Percentiles rank a stretch among this genome's conserved stretches.
phyloP scores from a whole-genome alignment of 2,329 filamentous ascomycete genomes.

The Botrytis cinerea region DNA sequence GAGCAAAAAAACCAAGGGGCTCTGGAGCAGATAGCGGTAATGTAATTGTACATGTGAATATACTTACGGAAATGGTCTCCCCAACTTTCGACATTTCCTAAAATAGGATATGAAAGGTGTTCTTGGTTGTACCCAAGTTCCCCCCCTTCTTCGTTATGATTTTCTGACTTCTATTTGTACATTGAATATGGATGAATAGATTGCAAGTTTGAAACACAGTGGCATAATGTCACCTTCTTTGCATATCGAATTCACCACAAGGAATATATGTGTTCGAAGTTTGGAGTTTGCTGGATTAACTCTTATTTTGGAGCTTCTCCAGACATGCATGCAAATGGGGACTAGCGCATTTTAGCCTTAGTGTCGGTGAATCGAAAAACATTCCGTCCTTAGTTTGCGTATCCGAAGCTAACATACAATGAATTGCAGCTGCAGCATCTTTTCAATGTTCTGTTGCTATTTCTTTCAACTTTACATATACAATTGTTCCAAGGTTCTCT shows the following conservation, averaged over 20 bases:
- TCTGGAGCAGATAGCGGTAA: not conserved
- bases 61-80: slow-evolving; percentile 24
- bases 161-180: slow-evolving; percentile 6
- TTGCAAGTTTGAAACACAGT: slow-evolving; percentile 8
- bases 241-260: slow-evolving; percentile 2
- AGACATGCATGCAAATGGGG: slow-evolving; percentile 1
- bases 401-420: slow-evolving; percentile 3
- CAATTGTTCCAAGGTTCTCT: not conserved
- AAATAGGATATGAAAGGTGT: slow-evolving; percentile 21
- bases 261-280: not conserved
- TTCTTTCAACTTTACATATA: slow-evolving; percentile 15
- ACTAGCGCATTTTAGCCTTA: not conserved
- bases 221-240: slow-evolving; percentile 15
- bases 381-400: slow-evolving; percentile 10
- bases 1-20: not conserved
- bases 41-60: not conserved
- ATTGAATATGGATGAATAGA: slow-evolving; percentile 10
- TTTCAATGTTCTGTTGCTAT: not conserved
- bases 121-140: slow-evolving; percentile 11
- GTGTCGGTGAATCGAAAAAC: slow-evolving; percentile 10
- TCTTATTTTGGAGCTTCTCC: slow-evolving; percentile 15
- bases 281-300: slow-evolving; percentile 1
- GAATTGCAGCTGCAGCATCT: slow-evolving; percentile 15
- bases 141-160: slow-evolving; percentile 15
- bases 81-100: slow-evolving; percentile 26